These are phyloP conservation scores for Komagataella pseudopastoris DNA, from an alignment of 805 yeast genomes.

Conservation along the genomic window DNA sequence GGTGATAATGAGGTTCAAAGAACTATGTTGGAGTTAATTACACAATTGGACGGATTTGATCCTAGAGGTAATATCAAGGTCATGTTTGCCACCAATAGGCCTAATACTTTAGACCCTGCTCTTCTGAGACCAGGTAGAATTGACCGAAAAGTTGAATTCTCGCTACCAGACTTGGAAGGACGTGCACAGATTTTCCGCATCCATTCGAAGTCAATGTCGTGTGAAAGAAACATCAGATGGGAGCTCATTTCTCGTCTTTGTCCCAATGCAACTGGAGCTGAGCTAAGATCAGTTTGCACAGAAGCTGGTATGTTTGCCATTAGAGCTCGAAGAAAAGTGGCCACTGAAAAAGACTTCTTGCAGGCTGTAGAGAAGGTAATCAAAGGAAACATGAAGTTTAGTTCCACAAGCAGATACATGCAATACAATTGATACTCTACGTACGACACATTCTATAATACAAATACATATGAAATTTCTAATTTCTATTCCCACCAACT, in stretches of 20 bases:
- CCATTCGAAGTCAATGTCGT: conserved; percentile 95
- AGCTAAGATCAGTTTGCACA: conserved; percentile 93
- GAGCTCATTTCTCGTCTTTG: conserved; percentile 93
- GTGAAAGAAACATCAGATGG: conserved; percentile 97
- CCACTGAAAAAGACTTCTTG: conserved; percentile 94
- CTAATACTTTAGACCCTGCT: conserved; percentile 96
- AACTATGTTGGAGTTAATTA: conserved; percentile 95
- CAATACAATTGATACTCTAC: conserved; percentile 60
- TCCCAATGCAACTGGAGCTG: conserved; percentile 98
- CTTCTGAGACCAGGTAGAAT: conserved; percentile 96
- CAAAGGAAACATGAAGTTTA: conserved; percentile 95
- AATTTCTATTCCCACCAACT: conserved; percentile 79
- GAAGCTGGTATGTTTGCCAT: conserved; percentile 99
- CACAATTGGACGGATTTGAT: conserved; percentile 97
- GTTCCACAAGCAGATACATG: conserved; percentile 96
- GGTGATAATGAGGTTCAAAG: conserved; percentile 99
- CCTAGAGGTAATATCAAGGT: conserved; percentile 98
- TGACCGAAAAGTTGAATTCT: conserved; percentile 95
- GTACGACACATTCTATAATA: background rate
- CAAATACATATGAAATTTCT: background rate
- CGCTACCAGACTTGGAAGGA: conserved; percentile 93
- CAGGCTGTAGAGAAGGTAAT: conserved; percentile 98
- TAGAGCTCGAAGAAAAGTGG: conserved; percentile 95
- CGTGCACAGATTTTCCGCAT: conserved; percentile 95
- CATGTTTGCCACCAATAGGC: conserved; percentile 98